Conservation (phyloP, 2,329 filamentous ascomycete genomes). For the Paracoccidioides lutzii region DNA sequence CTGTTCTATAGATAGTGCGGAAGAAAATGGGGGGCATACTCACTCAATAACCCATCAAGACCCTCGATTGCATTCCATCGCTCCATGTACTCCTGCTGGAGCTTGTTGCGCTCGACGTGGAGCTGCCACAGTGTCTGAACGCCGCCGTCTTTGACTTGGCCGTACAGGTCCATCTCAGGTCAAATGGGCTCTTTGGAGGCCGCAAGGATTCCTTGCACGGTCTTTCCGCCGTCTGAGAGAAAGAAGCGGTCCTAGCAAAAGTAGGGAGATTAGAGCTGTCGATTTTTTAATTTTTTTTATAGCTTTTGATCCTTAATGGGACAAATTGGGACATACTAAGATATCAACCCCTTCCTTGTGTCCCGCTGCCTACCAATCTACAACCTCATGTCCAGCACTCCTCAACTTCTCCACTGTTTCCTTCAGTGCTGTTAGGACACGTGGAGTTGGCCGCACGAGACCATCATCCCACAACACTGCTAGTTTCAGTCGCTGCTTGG, state of each 20-base stretch:
- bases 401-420: slow-evolving; percentile 23
- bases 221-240: slow-evolving; percentile 40
- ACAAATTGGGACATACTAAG: slow-evolving; percentile 22
- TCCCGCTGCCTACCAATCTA: slow-evolving; percentile 34
- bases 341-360: slow-evolving; percentile 32
- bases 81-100: slow-evolving; percentile 14
- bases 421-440: slow-evolving; percentile 25
- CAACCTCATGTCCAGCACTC: slow-evolving; percentile 26
- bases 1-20: too few relatives aligned
- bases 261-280: not conserved
- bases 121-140: slow-evolving; percentile 38
- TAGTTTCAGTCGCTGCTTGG: slow-evolving; percentile 23
- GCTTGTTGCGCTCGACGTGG: slow-evolving; percentile 30
- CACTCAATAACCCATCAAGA: slow-evolving; percentile 17
- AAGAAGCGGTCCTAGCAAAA: slow-evolving; percentile 20
- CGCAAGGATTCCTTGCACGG: slow-evolving; percentile 17
- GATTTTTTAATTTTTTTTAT: too few relatives aligned
- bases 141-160: slow-evolving; percentile 32
- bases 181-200: slow-evolving; percentile 25
- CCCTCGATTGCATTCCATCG: slow-evolving; percentile 37
- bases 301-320: not conserved
- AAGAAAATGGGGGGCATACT: not conserved
- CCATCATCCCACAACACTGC: slow-evolving; percentile 27
- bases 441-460: slow-evolving; percentile 44
- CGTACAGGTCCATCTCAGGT: slow-evolving; percentile 38